phyloP scores from a whole-genome alignment of 805 yeast species.

The Candida tibetensis region DNA sequence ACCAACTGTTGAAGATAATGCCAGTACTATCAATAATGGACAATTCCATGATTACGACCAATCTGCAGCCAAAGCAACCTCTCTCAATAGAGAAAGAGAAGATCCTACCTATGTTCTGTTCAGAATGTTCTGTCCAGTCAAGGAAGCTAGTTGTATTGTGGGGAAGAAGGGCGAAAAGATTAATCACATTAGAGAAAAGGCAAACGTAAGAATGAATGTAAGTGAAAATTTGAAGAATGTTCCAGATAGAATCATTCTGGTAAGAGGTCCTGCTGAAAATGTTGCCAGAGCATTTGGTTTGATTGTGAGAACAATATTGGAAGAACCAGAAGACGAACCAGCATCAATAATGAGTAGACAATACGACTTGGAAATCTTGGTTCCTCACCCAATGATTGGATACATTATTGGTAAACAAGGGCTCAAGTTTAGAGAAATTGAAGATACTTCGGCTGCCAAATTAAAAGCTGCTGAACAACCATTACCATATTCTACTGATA shows the following conservation, averaged over 20 bases:
- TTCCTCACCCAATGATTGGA: conserved; percentile 81
- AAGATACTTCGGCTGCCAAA: conserved; percentile 75
- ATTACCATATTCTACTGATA: conserved; percentile 74
- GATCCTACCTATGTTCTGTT: conserved; percentile 65
- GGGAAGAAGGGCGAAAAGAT: conserved; percentile 82
- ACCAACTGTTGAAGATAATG: conserved; percentile 1
- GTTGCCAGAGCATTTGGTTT: conserved; percentile 82
- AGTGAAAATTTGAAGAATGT: conserved; percentile 70
- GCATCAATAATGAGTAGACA: conserved; percentile 54
- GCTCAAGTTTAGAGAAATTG: conserved; percentile 71
- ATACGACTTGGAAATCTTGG: conserved; percentile 56
- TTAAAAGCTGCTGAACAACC: conserved; percentile 70
- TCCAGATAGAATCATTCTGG: conserved; percentile 71
- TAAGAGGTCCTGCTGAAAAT: conserved; percentile 70
- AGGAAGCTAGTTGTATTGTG: conserved; percentile 71
- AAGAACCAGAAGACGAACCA: conserved; percentile 64
- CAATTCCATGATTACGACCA: conserved; percentile 1
- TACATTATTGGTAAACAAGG: conserved; percentile 79
- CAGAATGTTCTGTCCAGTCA: conserved; percentile 72
- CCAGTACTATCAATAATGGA: neutral
- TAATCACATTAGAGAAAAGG: conserved; percentile 57
- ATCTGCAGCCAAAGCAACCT: conserved; percentile 29
- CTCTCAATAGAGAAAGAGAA: conserved; percentile 39
- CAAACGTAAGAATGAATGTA: conserved; percentile 65
- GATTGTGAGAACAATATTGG: conserved; percentile 61